Evolutionary conservation across 805 yeast species (phyloP), one percentile per base, ranked within the genome.

Genomic region (Lipomyces sp.): DNA sequence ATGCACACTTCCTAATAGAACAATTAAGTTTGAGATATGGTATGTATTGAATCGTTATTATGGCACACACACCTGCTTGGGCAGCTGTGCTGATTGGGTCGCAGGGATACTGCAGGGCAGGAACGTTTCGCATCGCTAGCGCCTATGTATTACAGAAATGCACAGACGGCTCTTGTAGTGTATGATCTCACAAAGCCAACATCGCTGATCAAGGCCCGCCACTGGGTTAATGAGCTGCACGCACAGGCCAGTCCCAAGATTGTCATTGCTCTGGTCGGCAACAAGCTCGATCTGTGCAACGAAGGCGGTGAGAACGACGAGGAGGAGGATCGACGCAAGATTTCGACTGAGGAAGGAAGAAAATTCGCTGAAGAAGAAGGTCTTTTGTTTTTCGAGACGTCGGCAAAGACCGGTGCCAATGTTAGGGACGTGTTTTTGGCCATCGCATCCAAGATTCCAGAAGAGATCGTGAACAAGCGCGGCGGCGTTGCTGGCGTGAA

Each of bases 131-230:
- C 98, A 15, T 88, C 94, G 33, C 84, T 94, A 74, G 98, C 98
- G 0, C 98, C 98, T 35, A 89, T 94, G 95, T 94, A 94, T 79
- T 94, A 94, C 80, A 85, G 99, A 77, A 94, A 95, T 75, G 98
- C 99, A 15, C 97, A 93, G 77, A 96, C 97, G 34, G 98, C 98
- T 0, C 81, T 94, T 69, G 97, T 95, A 13, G 99, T 94, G 8
- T 94, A 94, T 77, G 99, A 94, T 75, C 86, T 94, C 72, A 93
- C 98, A 51, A 92, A 92, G 75, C 97, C 97, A 2, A 95, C 96
- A 13, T 89, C 96, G 32, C 94, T 94, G 74, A 88, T 92, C 73
- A 92, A 94, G 78, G 98, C 98, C 6, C 89, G 98, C 74, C 98
- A 94, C 79, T 94, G 99, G 99, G 97, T 94, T 63, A 90, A 90